These are phyloP conservation scores for Candida sojae DNA, from an alignment of 1,139 yeast genomes.

Conservation along the genomic window DNA sequence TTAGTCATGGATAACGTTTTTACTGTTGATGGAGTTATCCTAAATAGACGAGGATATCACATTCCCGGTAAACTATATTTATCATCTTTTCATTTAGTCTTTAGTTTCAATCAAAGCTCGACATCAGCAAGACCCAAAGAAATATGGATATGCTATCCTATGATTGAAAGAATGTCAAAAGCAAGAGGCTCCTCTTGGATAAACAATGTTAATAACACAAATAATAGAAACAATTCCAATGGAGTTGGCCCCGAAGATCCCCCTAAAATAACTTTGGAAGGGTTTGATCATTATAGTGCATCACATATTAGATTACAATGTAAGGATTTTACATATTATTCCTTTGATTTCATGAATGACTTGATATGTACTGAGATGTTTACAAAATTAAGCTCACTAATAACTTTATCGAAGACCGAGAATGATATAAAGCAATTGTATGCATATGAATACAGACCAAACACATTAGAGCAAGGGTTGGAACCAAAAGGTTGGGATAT, in stretches of 20 bases:
- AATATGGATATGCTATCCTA: conserved; percentile 92
- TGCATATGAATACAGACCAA: conserved; percentile 52
- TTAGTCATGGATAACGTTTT: conserved; percentile 19
- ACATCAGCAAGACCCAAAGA: conserved; percentile 48
- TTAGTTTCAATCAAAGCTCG: conserved; percentile 41
- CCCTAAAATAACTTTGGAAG: conserved; percentile 9
- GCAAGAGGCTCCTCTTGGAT: conserved; percentile 53
- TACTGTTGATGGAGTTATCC: conserved; percentile 64
- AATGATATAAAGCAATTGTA: conserved; percentile 45
- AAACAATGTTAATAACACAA: conserved; percentile 13
- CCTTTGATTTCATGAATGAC: conserved; percentile 70
- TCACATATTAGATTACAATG: conserved; percentile 70
- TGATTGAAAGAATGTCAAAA: conserved; percentile 68
- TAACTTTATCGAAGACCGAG: conserved; percentile 40
- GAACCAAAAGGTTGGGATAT: conserved; percentile 68
- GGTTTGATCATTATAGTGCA: conserved; percentile 47
- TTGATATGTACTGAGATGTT: conserved; percentile 68
- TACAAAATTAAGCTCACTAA: conserved; percentile 66
- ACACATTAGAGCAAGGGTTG: conserved; percentile 62
- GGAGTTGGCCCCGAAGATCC: conserved; percentile 11
- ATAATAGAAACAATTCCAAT: conserved; percentile 1
- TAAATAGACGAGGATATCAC: conserved; percentile 69
- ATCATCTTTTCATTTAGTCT: conserved; percentile 86
- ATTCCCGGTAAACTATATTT: conserved; percentile 71
- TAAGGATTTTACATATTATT: conserved; percentile 83